Conservation (phyloP, 768 basidiomycete genomes). For the Royoungia palumana region DNA sequence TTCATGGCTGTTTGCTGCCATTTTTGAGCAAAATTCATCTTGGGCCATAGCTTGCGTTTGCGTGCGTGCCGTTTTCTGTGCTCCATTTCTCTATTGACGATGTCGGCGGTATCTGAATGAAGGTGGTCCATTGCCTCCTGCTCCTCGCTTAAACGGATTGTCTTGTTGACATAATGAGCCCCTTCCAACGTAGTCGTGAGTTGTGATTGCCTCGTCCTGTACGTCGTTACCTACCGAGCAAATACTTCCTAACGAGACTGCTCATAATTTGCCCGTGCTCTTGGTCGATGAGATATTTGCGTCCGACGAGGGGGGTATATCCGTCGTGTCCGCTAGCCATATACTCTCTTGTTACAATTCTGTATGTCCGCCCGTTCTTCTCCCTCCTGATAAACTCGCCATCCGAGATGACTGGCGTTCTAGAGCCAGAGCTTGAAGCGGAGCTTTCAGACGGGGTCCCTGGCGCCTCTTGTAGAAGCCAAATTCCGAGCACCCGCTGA, state of each 20-base stretch:
- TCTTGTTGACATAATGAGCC: conserved; percentile 67
- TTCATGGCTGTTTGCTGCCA: conserved; percentile 48
- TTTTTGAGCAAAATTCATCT: conserved; percentile 29
- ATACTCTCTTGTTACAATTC: conserved; percentile 83
- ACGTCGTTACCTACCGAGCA: conserved; percentile 55
- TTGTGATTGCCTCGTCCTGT: neutral
- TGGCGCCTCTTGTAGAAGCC: conserved; percentile 45
- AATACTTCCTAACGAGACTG: conserved; percentile 74
- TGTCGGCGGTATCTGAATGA: conserved; percentile 41
- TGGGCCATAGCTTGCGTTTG: conserved; percentile 20
- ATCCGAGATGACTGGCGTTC: conserved; percentile 37
- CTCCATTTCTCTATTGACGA: conserved; percentile 48
- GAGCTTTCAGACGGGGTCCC: conserved; percentile 20
- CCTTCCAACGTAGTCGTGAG: conserved; percentile 41
- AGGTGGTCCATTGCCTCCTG: conserved; percentile 32
- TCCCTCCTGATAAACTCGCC: conserved; percentile 53
- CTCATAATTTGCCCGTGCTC: conserved; percentile 81
- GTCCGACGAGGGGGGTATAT: conserved; percentile 62
- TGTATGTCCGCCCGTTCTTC: conserved; percentile 59
- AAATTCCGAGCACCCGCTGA: conserved; percentile 69
- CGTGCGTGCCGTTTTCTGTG: conserved; percentile 33
- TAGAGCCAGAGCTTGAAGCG: conserved; percentile 18
- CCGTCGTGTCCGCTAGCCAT: conserved; percentile 86
- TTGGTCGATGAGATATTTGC: conserved; percentile 72
- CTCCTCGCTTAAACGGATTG: conserved; percentile 40